Base-by-base conservation (phyloP, 306 rosid species). In the Rubus parviflorus region DNA sequence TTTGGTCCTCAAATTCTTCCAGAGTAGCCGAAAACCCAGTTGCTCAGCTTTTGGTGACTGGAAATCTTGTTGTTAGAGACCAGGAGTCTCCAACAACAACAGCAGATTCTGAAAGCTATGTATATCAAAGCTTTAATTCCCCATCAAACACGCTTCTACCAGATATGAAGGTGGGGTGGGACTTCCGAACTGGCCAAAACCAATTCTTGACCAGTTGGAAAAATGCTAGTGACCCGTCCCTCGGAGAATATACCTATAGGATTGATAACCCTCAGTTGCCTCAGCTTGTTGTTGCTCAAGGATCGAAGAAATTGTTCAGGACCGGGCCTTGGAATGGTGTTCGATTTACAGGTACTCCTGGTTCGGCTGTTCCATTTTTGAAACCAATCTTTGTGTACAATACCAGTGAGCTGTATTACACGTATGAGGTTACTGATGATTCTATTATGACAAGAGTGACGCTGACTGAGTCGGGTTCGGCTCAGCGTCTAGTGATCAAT, bases 11-110 rank as follows among this genome's bases (percentile, higher is more conserved):
- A 3, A 83, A 22, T 54, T 3, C 74, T 54, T 2, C 42, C 6
- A 79, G 25, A 52, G 17, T 16, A 2, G 62, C 67, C 10, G 40
- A 37, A 38, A 81, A 56, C 45, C 79, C 83, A 3, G 79, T 81
- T 57, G 74, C 82, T 0, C 68, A 23, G 66, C 85, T 89, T 13
- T 38, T 89, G 41, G 85, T 81, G 40, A 11, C 79, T 0, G 86
- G 86, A 10, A 87, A 83, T 68, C 79, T 88, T 35, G 86, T 89
- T 7, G 54, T 89, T 1, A 71, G 70, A 80, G 76, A 83, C n/a
- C 66, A 25, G 66, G 62, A 25, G 20, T 19, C 20, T 51, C 6
- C 15, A 16, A 78, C 30, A 0, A 47, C 40, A 1, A 72, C 64
- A 9, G 56, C 43, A 46, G 48, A 68, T 35, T 43, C 71, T 37